Evolutionary conservation across 768 basidiomycete genomes (phyloP), one percentile per base, ranked within the genome.

Genomic region (Termitomyces sp.): DNA sequence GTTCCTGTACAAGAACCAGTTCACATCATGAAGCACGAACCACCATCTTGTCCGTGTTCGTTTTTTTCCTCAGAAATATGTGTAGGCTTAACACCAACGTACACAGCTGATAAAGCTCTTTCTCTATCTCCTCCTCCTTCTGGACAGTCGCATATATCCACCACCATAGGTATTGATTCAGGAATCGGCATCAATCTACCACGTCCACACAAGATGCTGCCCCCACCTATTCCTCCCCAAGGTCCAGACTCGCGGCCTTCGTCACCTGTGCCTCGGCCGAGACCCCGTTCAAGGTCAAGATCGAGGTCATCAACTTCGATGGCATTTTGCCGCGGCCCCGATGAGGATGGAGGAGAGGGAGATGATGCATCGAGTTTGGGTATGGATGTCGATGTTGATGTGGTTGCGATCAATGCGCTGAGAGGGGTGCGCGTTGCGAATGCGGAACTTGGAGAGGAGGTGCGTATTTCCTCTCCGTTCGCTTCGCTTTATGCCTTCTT

Each of bases 351-450:
- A 18, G 51, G 30, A 26, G 43, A 14, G 12, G 9, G 8, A 20
- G 26, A 30, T 5, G 32, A 47, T 46, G 24, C 13, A 50, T 27
- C 40, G 30, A 7, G 42, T 9, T 2, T 37, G 10, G 47, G 37
- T n/a, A 32, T 34, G n/a, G 27, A 14, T 8, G 53, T 45, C 14
- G 64, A 60, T 42, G 32, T 61, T 22, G 55, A 62, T 10, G 44
- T 55, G 39, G 52, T 65, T 24, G 64, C 58, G 8, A 61, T 63
- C 22, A 63, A 53, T 52, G 55, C 57, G 5, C 52, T 65, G 7
- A 55, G 49, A 24, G 55, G 55, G n/a, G 44, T 65, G 48, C 57
- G 60, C 18, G 39, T 44, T 1, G 55, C 55, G 13, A 63, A 52
- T 45, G 53, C 55, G 4, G 62, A 65, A 30, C 55, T 65, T n/a